Evolutionary conservation across 352 stramenopile genomes (phyloP).

Genomic region (Phytophthora europaea): DNA sequence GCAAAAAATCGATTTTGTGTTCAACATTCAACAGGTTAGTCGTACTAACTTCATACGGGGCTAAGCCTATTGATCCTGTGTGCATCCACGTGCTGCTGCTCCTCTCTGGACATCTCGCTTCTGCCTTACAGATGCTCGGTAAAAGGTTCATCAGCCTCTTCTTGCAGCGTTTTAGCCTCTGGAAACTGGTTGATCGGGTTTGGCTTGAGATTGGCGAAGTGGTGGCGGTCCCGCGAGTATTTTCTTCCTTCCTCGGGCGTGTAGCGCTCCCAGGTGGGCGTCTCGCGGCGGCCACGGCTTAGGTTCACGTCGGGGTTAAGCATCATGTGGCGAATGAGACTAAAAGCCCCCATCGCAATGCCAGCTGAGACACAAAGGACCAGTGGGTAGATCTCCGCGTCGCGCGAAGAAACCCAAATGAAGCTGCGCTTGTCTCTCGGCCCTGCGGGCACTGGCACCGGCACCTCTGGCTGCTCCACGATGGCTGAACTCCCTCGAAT

Average conservation of each 20-base stretch:
- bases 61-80: background rate
- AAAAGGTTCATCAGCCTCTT: slow-evolving; percentile 18
- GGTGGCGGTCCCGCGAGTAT: slow-evolving; percentile 39
- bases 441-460: slow-evolving; percentile 32
- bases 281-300: slow-evolving; percentile 38
- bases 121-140: slow-evolving; percentile 16
- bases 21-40: background rate
- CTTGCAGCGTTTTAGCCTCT: slow-evolving; percentile 28
- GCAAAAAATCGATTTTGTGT: background rate
- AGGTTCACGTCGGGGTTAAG: slow-evolving; percentile 47
- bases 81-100: background rate
- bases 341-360: slow-evolving; percentile 31
- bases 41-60: background rate
- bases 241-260: slow-evolving; percentile 33
- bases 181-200: slow-evolving; percentile 46
- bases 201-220: slow-evolving; percentile 39
- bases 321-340: slow-evolving; percentile 28
- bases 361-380: slow-evolving; percentile 38
- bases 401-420: slow-evolving; percentile 39
- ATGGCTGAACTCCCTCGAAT: slow-evolving; percentile 5
- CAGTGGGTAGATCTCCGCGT: slow-evolving; percentile 46
- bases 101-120: too few species aligned
- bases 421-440: slow-evolving; percentile 26
- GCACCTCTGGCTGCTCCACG: slow-evolving; percentile 32
- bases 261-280: slow-evolving; percentile 43